Base-by-base conservation (phyloP, 257 asterid genomes). In the Ballota nigra region DNA sequence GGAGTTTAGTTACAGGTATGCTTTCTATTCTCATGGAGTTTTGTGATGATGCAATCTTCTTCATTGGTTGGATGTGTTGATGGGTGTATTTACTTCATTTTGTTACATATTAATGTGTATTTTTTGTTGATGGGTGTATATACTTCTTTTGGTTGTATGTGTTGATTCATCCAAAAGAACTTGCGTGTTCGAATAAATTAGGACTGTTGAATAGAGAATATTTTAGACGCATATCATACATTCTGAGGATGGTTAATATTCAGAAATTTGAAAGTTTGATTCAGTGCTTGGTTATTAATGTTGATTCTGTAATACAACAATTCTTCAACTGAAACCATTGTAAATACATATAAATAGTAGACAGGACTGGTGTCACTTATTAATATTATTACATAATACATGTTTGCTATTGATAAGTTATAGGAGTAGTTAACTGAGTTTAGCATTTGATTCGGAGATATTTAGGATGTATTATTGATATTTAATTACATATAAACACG, bases 1-100 rank as follows among this genome's bases (percentile, higher is more conserved):
- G 81, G 81, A 66, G 74, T 43, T 36, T 38, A 70, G 81, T 31
- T 66, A 57, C 75, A 80, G 89, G 90, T 85, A 78, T 78, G 82
- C 51, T 77, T 77, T 69, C 78, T 74, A 75, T 76, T 71, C 69
- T 66, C 78, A 33, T 69, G 63, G 75, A 40, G 75, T 73, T 71
- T 71, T 2, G 19, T 51, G 81, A 72, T 73, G 62, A 20, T 70
- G 86, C 74, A 52, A 66, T 76, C 71, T 34, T 73, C 68, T 73
- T 69, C 77, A 51, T 76, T 68, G 79, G 78, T 81, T 80, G 82
- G 75, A 80, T 79, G 74, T 79, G 45, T 63, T 60, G 68, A 64
- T 5, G 6, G 29, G 38, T 4, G 34, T 43, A 3, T 43, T 12
- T 2, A 11, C 49, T 41, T 12, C 18, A 4, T 43, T 43, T 43